These are phyloP conservation scores for Abrus pulchellus DNA, from an alignment of 306 rosid genomes.

Conservation along the genomic window DNA sequence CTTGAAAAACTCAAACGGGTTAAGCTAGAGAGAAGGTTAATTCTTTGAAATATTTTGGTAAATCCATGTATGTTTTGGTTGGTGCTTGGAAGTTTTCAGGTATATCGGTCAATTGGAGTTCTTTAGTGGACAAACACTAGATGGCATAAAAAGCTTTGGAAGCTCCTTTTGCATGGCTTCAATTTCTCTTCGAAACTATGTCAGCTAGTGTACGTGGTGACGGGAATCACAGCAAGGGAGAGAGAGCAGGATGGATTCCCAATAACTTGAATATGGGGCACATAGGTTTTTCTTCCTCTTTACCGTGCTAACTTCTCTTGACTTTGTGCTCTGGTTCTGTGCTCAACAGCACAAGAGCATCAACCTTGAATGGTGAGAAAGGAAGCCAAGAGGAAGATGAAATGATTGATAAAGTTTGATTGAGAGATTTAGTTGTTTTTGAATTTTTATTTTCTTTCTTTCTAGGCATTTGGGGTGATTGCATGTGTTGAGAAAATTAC, in stretches of 20 bases:
- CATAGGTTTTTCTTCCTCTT: slow-evolving; percentile 60
- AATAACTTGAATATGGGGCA: slow-evolving; percentile 60
- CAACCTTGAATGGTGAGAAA: neutral
- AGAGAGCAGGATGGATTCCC: slow-evolving; percentile 64
- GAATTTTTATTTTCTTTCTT: neutral
- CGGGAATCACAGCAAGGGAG: slow-evolving; percentile 54
- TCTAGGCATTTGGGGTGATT: neutral
- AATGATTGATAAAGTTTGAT: slow-evolving; percentile 35
- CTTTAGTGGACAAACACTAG: slow-evolving; percentile 66
- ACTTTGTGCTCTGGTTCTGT: slow-evolving; percentile 54
- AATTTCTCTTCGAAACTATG: slow-evolving; percentile 68
- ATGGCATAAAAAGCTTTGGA: slow-evolving; percentile 70
- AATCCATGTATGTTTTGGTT: slow-evolving; percentile 59
- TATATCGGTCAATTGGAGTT: slow-evolving; percentile 68
- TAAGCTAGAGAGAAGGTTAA: slow-evolving; percentile 44
- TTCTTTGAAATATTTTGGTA: slow-evolving; percentile 58
- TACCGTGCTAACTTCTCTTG: slow-evolving; percentile 57
- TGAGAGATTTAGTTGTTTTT: neutral
- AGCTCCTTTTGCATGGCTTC: slow-evolving; percentile 78
- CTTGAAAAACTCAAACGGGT: slow-evolving; percentile 46
- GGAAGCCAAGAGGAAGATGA: neutral
- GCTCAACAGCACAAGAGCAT: slow-evolving; percentile 57
- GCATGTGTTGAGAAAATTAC: too few species aligned
- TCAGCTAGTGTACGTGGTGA: slow-evolving; percentile 56
- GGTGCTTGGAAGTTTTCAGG: slow-evolving; percentile 72